Evolutionary conservation across 805 yeast species (phyloP).

Genomic region (Ascoidea rubescens): DNA sequence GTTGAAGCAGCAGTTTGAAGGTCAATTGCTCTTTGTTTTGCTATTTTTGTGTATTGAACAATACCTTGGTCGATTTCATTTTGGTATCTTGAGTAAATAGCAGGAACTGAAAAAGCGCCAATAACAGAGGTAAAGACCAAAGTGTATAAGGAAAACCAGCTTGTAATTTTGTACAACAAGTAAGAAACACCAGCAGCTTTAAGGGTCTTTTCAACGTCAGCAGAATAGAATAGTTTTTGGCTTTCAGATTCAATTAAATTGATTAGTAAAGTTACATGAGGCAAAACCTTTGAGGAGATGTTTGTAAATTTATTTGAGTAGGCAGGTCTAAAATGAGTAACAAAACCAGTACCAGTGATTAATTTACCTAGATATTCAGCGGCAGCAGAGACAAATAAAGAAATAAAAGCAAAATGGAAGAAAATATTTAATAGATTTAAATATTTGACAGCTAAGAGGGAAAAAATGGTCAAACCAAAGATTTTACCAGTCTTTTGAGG

Average conservation of each 20-base stretch:
- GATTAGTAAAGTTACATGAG: conserved; percentile 27
- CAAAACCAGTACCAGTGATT: conserved; percentile 65
- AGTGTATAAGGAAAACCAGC: conserved; percentile 61
- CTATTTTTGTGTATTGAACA: conserved; percentile 26
- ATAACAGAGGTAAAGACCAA: conserved; percentile 44
- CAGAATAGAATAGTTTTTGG: conserved; percentile 50
- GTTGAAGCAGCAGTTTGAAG: conserved; percentile 29
- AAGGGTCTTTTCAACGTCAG: conserved; percentile 58
- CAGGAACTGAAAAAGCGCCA: conserved; percentile 62
- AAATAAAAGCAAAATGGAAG: conserved; percentile 45
- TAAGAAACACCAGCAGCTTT: conserved; percentile 58
- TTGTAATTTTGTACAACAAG: conserved; percentile 56
- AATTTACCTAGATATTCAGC: conserved; percentile 68
- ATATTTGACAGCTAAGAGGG: conserved; percentile 43
- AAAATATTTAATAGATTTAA: conserved; percentile 49
- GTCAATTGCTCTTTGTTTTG: conserved; percentile 27
- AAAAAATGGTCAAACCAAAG: conserved; percentile 46
- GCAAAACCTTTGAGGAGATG: conserved; percentile 25
- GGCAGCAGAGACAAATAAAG: conserved; percentile 48
- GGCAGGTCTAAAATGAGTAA: conserved; percentile 63
- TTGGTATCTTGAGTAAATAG: conserved; percentile 59
- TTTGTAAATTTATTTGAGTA: conserved; percentile 25
- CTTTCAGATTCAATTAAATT: conserved; percentile 37
- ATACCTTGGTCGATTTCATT: conserved; percentile 55
- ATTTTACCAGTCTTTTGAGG: conserved; percentile 69